Evolutionary conservation across 73 alveolate species (phyloP).

Genomic region (Symbiodinium pilosum): DNA sequence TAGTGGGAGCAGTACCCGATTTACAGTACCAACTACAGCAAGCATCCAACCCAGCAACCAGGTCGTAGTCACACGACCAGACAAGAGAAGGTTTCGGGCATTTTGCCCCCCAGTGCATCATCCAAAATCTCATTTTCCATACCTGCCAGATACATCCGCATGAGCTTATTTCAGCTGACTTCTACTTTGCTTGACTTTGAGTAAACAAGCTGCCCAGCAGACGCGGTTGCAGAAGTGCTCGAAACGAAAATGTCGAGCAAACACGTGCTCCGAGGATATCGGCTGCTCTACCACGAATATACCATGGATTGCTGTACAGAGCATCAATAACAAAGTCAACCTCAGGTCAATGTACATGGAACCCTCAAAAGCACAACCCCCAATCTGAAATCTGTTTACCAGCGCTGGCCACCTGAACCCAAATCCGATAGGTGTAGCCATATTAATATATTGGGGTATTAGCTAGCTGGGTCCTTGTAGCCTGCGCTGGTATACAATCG

Average conservation of each 20-base stretch:
- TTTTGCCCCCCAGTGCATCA: conserved; percentile 1
- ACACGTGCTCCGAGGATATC: not conserved
- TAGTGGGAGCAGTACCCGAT: too few relatives aligned
- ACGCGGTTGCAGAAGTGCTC: not conserved
- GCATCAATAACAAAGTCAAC: not conserved
- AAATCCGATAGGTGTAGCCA: too few relatives aligned
- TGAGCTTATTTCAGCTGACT: too few relatives aligned
- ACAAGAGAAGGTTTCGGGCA: not conserved
- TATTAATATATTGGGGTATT: too few relatives aligned
- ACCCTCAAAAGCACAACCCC: too few relatives aligned
- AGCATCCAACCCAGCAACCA: not conserved
- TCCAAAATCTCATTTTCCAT: conserved; percentile 22
- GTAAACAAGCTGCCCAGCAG: not conserved
- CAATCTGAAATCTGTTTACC: too few relatives aligned
- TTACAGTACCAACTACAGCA: too few relatives aligned
- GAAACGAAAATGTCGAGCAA: not conserved
- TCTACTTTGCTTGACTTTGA: too few relatives aligned
- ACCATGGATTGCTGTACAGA: not conserved
- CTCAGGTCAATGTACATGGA: not conserved
- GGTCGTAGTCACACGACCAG: not conserved
- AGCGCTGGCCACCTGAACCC: too few relatives aligned
- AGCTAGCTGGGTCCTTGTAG: too few relatives aligned
- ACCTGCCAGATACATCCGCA: not conserved
- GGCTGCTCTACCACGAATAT: conserved; percentile 13
- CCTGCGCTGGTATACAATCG: too few relatives aligned